Evolutionary conservation across 768 basidiomycete species (phyloP).

Genomic region (Dacryopinax spathularia): DNA sequence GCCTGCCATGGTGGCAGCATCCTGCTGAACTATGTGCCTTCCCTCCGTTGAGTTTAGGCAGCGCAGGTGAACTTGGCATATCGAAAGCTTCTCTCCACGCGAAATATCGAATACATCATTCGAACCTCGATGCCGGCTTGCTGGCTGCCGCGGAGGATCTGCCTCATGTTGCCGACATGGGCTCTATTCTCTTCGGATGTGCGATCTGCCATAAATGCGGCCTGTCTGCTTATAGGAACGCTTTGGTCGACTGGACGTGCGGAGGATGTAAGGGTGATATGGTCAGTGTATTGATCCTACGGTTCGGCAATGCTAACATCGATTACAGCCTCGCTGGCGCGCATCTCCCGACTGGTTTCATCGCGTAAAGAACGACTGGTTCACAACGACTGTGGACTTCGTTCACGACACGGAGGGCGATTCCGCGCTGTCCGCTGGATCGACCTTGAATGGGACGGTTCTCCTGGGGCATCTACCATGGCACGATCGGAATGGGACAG

Average conservation of each 20-base stretch:
- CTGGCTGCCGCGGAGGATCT: not conserved
- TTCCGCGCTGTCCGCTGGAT: no score
- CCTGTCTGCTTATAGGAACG: not conserved
- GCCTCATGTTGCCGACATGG: not conserved
- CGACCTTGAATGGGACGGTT: not conserved
- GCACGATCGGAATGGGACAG: no score
- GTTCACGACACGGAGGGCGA: no score
- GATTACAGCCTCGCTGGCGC: not conserved
- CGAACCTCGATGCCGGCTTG: not conserved
- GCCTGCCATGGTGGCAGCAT: not conserved
- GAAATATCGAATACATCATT: not conserved
- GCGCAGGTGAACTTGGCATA: no score
- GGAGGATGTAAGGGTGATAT: not conserved
- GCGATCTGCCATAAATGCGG: not conserved
- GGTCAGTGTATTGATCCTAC: not conserved
- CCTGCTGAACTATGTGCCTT: no score
- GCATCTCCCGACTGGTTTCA: not conserved
- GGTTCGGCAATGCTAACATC: no score
- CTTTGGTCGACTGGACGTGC: not conserved
- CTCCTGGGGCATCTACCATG: not conserved
- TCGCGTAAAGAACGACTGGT: not conserved
- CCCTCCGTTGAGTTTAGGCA: no score
- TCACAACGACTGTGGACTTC: not conserved
- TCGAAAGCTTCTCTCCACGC: no score
- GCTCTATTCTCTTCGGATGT: not conserved